phyloP scores from a whole-genome alignment of 192 early-diverging fungal species.

The Coemansia sp. region DNA sequence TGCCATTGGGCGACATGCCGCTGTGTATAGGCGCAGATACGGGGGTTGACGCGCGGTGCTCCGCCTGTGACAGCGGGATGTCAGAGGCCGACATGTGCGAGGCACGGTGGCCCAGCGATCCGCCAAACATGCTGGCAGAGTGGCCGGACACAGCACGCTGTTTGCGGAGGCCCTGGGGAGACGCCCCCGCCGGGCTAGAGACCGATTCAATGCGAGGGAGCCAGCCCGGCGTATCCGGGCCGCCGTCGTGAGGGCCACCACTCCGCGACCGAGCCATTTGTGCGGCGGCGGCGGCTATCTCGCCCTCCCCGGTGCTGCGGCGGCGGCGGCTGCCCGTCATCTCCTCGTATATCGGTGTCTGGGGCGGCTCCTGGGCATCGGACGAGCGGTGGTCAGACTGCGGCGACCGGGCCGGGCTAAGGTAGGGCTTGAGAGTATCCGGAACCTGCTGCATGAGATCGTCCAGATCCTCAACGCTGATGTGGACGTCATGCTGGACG shows the following conservation, averaged over 20 bases:
- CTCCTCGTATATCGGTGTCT: slow-evolving; percentile 32
- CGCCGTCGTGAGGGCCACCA: too few relatives aligned
- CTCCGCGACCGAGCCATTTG: too few relatives aligned
- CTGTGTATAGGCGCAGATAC: slow-evolving; percentile 13
- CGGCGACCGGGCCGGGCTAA: slow-evolving; percentile 31
- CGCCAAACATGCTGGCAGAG: slow-evolving; percentile 6
- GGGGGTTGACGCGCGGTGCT: slow-evolving; percentile 12
- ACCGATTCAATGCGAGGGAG: slow-evolving; percentile 42
- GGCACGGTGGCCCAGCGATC: background rate
- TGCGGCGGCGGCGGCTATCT: slow-evolving; percentile 1
- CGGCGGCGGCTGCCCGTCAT: slow-evolving; percentile 27
- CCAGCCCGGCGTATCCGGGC: slow-evolving; percentile 33
- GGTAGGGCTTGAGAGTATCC: slow-evolving; percentile 34
- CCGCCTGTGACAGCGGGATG: background rate
- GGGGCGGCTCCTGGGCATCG: slow-evolving; percentile 13
- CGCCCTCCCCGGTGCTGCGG: slow-evolving; percentile 23
- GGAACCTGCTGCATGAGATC: slow-evolving; percentile 44
- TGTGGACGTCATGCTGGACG: slow-evolving; percentile 48
- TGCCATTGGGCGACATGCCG: too few relatives aligned
- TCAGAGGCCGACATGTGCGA: slow-evolving; percentile 15
- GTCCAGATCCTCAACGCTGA: slow-evolving; percentile 50
- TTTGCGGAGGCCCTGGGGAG: slow-evolving; percentile 10
- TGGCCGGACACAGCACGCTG: slow-evolving; percentile 20
- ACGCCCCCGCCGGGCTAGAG: slow-evolving; percentile 16
- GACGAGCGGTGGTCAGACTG: slow-evolving; percentile 10